Evolutionary conservation across 1,284 basidiomycete genomes (phyloP).

Genomic region (Xerocomus amazonicus): DNA sequence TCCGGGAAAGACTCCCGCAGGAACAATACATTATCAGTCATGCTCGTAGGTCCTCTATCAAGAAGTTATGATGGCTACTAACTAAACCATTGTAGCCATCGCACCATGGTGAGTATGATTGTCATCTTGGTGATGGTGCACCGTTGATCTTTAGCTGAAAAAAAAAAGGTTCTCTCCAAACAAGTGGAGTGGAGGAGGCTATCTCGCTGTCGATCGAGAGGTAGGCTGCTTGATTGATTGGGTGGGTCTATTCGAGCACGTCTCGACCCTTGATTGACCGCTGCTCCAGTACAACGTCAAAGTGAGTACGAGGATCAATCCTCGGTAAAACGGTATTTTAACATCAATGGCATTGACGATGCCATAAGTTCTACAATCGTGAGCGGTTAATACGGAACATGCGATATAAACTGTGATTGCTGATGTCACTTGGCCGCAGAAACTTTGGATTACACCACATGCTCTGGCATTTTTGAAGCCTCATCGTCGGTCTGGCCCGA

Average conservation of each 20-base stretch:
- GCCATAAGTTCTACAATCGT: constrained; percentile 61
- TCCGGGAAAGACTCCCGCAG: constrained; percentile 37
- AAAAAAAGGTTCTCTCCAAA: constrained; percentile 26
- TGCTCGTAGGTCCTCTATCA: constrained; percentile 32
- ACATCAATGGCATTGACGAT: background rate
- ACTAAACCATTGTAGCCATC: constrained; percentile 17
- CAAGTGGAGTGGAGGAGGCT: constrained; percentile 45
- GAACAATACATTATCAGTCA: constrained; percentile 39
- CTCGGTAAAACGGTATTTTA: background rate
- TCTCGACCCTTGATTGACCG: background rate
- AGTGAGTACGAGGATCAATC: constrained; percentile 22
- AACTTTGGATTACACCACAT: constrained; percentile 43
- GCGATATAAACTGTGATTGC: background rate
- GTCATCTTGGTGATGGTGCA: background rate
- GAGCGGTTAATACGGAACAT: constrained; percentile 12
- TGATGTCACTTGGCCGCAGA: constrained; percentile 34
- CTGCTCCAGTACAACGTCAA: constrained; percentile 43
- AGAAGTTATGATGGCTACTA: background rate
- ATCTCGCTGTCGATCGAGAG: constrained; percentile 44
- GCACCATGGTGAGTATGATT: constrained; percentile 26
- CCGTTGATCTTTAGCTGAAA: background rate
- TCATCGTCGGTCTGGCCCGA: constrained; percentile 41
- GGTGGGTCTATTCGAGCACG: constrained; percentile 22
- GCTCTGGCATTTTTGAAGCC: constrained; percentile 38
- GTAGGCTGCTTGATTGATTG: constrained; percentile 60